Evolutionary conservation across 805 yeast species (phyloP).

Genomic region (Kluyveromyces lactis): DNA sequence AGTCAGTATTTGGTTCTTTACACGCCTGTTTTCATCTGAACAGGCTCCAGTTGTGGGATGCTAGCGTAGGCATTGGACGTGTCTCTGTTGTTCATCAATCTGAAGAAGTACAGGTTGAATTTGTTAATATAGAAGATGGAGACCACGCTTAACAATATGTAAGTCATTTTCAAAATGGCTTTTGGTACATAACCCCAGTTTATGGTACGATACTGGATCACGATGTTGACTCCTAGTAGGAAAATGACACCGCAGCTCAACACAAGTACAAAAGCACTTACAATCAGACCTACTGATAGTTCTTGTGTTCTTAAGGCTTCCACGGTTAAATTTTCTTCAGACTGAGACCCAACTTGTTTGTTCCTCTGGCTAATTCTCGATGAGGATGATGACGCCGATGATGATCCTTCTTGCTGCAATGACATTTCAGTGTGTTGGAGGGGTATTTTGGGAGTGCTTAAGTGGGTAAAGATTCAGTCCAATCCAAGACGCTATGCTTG

Average conservation of each 20-base stretch:
- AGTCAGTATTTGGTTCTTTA: no score
- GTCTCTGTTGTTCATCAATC: conserved; percentile 6
- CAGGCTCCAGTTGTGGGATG: not conserved
- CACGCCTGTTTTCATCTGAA: conserved; percentile 1
- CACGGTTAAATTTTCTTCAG: no score
- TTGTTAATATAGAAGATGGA: conserved; percentile 13
- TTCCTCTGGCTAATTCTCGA: no score
- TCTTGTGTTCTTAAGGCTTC: not conserved
- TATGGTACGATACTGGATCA: conserved; percentile 30
- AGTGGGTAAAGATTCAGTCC: no score
- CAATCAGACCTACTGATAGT: conserved; percentile 16
- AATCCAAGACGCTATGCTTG: no score
- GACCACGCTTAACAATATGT: conserved; percentile 13
- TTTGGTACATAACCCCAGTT: conserved; percentile 12
- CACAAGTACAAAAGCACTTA: conserved; percentile 21
- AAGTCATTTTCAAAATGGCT: conserved; percentile 11
- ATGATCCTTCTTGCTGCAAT: not conserved
- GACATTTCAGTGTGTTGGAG: not conserved
- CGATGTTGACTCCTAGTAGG: conserved; percentile 28
- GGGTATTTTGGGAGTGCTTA: no score
- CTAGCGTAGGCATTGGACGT: conserved; percentile 2
- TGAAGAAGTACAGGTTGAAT: conserved; percentile 13
- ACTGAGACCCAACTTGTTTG: no score
- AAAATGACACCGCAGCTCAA: conserved; percentile 24
- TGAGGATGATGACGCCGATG: not conserved